Evolutionary conservation across 139 green algal genomes (phyloP).

Genomic region (Auxenochlorella pyrenoidosa): DNA sequence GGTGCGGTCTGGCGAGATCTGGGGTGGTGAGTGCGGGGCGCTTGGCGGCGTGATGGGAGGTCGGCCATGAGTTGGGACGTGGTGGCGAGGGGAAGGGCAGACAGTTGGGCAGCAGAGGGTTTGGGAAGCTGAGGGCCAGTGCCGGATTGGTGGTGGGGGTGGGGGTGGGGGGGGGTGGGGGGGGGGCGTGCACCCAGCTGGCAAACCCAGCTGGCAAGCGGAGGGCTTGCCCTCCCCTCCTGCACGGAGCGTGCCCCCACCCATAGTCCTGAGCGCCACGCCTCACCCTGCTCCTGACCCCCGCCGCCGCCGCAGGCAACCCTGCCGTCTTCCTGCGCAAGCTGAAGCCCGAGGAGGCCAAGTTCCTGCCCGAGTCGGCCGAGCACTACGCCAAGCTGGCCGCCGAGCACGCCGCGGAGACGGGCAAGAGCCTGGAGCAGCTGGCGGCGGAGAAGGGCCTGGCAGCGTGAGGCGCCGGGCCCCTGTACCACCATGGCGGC

Average conservation of each 20-base stretch:
- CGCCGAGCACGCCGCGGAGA: slow-evolving; percentile 51
- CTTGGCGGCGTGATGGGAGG: not conserved
- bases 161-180: not conserved
- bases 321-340: slow-evolving; percentile 86
- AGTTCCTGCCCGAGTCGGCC: slow-evolving; percentile 77
- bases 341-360: slow-evolving; percentile 84
- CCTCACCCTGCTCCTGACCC: no score
- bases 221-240: not conserved
- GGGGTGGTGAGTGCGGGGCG: slow-evolving; percentile 23
- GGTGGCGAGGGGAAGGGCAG: no score
- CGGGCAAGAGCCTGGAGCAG: slow-evolving; percentile 22
- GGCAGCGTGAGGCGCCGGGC: not conserved
- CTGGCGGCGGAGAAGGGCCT: slow-evolving; percentile 47
- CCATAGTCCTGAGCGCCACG: no score
- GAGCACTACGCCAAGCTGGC: slow-evolving; percentile 68
- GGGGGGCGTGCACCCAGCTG: no score
- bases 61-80: not conserved
- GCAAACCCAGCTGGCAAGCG: not conserved
- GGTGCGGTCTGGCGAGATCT: slow-evolving; percentile 79
- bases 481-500: no score
- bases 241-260: no score
- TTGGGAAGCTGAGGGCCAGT: no score
- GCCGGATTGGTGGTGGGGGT: no score
- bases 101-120: no score
- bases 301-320: slow-evolving; percentile 55